phyloP scores from a whole-genome alignment of 805 yeast genomes.

The Candida germanica region DNA sequence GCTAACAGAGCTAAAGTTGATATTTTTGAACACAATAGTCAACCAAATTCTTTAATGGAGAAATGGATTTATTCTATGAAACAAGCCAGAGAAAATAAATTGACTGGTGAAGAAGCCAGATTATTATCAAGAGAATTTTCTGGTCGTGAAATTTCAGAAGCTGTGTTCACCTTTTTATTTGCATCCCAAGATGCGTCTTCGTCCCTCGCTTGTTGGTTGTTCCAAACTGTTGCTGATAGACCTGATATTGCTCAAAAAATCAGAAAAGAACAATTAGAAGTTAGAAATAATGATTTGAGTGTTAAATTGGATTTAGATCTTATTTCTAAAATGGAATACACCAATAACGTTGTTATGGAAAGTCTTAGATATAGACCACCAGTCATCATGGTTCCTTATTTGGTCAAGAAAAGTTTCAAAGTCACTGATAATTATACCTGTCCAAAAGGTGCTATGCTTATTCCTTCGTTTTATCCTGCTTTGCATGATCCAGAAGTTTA shows the following conservation, averaged over 20 bases:
- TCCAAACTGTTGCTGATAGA: slow-evolving; percentile 93
- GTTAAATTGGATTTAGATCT: slow-evolving; percentile 63
- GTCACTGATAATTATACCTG: slow-evolving; percentile 80
- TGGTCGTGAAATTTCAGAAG: slow-evolving; percentile 91
- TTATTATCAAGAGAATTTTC: slow-evolving; percentile 75
- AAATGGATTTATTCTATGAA: slow-evolving; percentile 90
- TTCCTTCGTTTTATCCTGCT: slow-evolving; percentile 93
- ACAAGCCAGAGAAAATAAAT: slow-evolving; percentile 56
- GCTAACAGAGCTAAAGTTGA: slow-evolving; percentile 83
- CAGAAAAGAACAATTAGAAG: slow-evolving; percentile 85
- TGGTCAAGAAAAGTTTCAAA: slow-evolving; percentile 83
- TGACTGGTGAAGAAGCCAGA: slow-evolving; percentile 51
- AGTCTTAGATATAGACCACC: slow-evolving; percentile 95
- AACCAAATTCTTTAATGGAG: slow-evolving; percentile 88
- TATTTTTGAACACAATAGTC: slow-evolving; percentile 67
- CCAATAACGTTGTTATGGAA: slow-evolving; percentile 88
- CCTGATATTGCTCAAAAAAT: slow-evolving; percentile 85
- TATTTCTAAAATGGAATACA: slow-evolving; percentile 84
- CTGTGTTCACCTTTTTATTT: slow-evolving; percentile 91
- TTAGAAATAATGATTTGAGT: slow-evolving; percentile 74
- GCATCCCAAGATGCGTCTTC: slow-evolving; percentile 99
- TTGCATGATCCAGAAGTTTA: slow-evolving; percentile 97
- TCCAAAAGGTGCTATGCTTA: slow-evolving; percentile 96
- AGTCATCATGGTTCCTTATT: slow-evolving; percentile 96
- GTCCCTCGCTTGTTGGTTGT: slow-evolving; percentile 95